Evolutionary conservation across 805 yeast genomes (phyloP).

Genomic region (Schizosaccharomyces cryophilus): DNA sequence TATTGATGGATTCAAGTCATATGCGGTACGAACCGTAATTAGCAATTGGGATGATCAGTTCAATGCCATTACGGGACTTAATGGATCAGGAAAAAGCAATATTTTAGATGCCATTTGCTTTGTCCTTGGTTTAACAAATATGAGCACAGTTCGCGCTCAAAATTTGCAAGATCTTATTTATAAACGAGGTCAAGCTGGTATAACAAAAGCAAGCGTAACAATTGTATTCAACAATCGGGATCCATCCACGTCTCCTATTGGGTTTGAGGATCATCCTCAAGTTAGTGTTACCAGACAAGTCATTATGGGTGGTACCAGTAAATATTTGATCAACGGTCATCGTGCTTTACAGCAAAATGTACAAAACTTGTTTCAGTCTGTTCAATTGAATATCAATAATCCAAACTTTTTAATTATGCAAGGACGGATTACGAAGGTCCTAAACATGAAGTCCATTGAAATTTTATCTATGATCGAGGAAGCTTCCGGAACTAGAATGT

Average conservation of each 20-base stretch:
- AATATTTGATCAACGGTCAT: constrained; percentile 84
- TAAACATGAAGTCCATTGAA: constrained; percentile 86
- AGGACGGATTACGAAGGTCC: constrained; percentile 89
- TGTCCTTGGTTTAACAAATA: constrained; percentile 86
- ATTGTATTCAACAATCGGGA: constrained; percentile 82
- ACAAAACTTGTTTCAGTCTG: constrained; percentile 70
- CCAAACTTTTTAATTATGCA: constrained; percentile 97
- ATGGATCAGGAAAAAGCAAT: constrained; percentile 94
- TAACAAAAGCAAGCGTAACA: constrained; percentile 87
- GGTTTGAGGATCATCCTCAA: constrained; percentile 50
- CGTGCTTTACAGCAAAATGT: constrained; percentile 89
- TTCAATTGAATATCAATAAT: constrained; percentile 83
- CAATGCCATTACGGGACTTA: constrained; percentile 91
- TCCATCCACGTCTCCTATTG: constrained; percentile 54
- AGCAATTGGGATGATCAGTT: constrained; percentile 90
- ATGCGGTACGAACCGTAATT: constrained; percentile 87
- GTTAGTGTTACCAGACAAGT: constrained; percentile 83
- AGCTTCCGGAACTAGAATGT: constrained; percentile 93
- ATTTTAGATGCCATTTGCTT: constrained; percentile 92
- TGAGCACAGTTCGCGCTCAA: constrained; percentile 86
- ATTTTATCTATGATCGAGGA: constrained; percentile 80
- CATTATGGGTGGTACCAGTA: constrained; percentile 72
- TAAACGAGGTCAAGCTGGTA: constrained; percentile 95
- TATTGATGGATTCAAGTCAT: constrained; percentile 92
- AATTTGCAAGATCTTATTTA: constrained; percentile 82